Base-by-base conservation (phyloP, 495 filamentous ascomycete genomes). In the Staphylotrichum tortipilum region DNA sequence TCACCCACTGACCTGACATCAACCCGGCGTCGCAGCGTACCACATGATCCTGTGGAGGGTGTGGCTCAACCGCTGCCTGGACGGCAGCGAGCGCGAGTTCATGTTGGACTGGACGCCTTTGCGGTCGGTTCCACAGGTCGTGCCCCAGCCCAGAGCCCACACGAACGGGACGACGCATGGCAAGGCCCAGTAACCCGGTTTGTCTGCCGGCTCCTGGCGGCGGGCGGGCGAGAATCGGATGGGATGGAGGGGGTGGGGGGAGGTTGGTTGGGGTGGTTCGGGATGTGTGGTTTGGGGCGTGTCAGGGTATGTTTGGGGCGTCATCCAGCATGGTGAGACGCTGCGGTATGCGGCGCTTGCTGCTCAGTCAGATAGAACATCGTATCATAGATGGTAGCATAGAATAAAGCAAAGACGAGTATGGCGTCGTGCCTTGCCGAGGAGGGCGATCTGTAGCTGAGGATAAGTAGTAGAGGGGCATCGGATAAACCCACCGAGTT, bases 11-110 rank as follows among this genome's bases (percentile, higher is more conserved):
- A 51, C 39, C 62, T 56, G 79, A 78, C 26, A 9, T 31, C 55
- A 14, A 51, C 39, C 62, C 55, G 79, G 78, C 28, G 78, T 78
- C 7, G 64, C 26, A 57, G 90, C 86, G 38, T 94, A 94, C 63
- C 80, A 84, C 53, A 86, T 91, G 60, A 88, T 95, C 50, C 67
- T 82, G 17, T 95, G 88, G 86, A 81, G 88, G 10, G 84, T 94
- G 21, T 95, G 87, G 83, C 74, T 94, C 8, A 80, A 85, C 31
- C 83, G 86, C 52, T 89, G 86, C 55, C 68, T 95, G 43, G 88
- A 91, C 50, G 75, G 81, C 4, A 76, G 76, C 17, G 87, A 92
- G 63, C 78, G 86, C 17, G 80, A 90, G 54, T 94, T 82, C 60
- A 72, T 79, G 58, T 66, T 95, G 47, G 59, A 76, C 45, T 96